Evolutionary conservation across 1,284 basidiomycete species (phyloP), one percentile per base, ranked within the genome.

Genomic region (Volvariella volvacea): DNA sequence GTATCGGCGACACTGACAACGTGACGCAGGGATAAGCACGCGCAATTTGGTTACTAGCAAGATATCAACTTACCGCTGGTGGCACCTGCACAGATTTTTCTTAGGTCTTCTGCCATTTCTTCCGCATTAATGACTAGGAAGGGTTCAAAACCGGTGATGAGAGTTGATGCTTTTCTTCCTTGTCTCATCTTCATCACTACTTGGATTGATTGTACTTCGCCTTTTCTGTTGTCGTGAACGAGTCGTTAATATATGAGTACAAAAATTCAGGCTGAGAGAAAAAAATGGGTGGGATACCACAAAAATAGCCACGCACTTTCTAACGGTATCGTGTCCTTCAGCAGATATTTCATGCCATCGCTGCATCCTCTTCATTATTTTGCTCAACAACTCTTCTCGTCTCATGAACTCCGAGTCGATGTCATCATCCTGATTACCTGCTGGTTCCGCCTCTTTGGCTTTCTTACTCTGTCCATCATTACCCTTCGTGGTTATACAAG

Each of bases 51-150:
- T 28, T 6, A 6, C 6, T 39, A 41, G 37, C 31, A 46, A 31
- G 40, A 32, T 20, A 37, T 41, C 19, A 31, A 52, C 58, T 17
- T 42, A 88, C 87, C 76, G 31, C 83, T 80, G 0, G 91, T 88
- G 2, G 86, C 75, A 36, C 83, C 80, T 1, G 90, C 90, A 54
- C 90, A 93, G 0, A 71, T 54, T 56, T 78, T 83, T 48, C 80
- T 74, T 42, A 94, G 65, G 46, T 90, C 88, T 37, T 92, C 89
- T 1, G 85, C 83, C 60, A 94, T 77, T 15, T 79, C 74, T 12
- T 89, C 83, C 0, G 79, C 73, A 30, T 77, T 67, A 17, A 91
- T 62, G 3, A 74, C 71, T 31, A 67, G 48, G 61, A 84, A 94
- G 0, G 80, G 71, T 57, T 95, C 92, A 50, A 88, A 85, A 0